Base-by-base conservation (phyloP, 164 flowering plant genomes). In the Chimonanthus salicifolius region DNA sequence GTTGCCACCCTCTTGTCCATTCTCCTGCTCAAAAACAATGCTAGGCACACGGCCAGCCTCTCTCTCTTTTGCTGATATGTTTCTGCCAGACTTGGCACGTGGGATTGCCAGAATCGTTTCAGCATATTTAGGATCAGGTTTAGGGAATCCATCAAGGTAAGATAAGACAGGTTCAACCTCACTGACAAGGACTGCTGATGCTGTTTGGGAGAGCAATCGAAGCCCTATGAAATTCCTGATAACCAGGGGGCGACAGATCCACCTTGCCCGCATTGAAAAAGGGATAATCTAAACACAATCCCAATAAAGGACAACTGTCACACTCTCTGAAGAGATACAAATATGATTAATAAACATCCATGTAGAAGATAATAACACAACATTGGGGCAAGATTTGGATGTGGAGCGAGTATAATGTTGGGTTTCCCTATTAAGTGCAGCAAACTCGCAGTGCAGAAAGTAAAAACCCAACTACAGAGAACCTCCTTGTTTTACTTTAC, bases 1-100 rank as follows among this genome's bases (percentile, higher is more conserved):
- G 82, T 96, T 93, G 47, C 99, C 99, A 10, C 99, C 98, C 48
- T 88, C 88, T 70, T 94, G 87, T 3, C 99, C 99, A 69, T 90
- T 91, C 64, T 88, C 91, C 70, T 91, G 95, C 83, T 93, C 98
- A 74, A 93, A 94, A 4, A 96, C 85, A 71, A 94, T 88, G 81
- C 92, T 85, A 2, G 98, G 98, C 4, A 96, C 88, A 0, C 97
- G 84, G 0, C 97, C 97, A 2, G 75, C 86, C 73, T 85, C 85
- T 49, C 99, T 84, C 82, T 88, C 94, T 71, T 86, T 87, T 13
- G 83, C 91, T 8, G 94, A 48, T 64, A 86, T 84, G 69, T 48
- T 83, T 58, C 67, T 83, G 7, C 98, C 94, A 20, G 97, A 89
- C 47, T 50, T 62, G 10, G 78, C 21, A 44, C 98, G 86, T 0